Conservation (phyloP, 495 filamentous ascomycete species). For the Daldinia bambusicola region DNA sequence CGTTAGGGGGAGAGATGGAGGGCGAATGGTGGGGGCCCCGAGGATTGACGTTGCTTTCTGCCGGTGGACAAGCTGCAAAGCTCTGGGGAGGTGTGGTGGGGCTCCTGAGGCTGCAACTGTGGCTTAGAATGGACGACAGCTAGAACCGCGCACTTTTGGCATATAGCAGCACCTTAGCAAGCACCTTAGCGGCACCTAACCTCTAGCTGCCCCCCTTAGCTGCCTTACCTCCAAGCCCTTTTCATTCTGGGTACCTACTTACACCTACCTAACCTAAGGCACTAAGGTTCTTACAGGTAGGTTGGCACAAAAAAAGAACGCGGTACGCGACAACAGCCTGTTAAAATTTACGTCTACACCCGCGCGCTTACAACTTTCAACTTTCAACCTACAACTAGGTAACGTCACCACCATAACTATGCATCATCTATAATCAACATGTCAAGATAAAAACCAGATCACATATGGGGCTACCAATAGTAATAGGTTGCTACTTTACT, state of each 20-base stretch:
- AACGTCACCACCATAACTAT: conserved; percentile 27
- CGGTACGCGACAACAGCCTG: conserved; percentile 13
- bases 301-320: neutral
- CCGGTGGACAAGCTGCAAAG: conserved; percentile 33
- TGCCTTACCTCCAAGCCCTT: neutral
- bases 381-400: conserved; percentile 3
- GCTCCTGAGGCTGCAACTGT: conserved; percentile 29
- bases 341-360: conserved; percentile 26
- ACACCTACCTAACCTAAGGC: too few species aligned
- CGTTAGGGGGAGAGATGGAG: conserved; percentile 22
- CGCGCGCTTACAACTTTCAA: conserved; percentile 11
- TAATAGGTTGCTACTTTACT: neutral
- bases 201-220: neutral
- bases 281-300: conserved; percentile 1
- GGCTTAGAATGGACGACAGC: conserved; percentile 32
- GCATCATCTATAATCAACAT: conserved; percentile 21
- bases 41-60: conserved; percentile 41
- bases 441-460: conserved; percentile 17
- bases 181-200: neutral
- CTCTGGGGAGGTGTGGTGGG: conserved; percentile 19
- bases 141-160: too few species aligned
- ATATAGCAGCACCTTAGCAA: neutral
- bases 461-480: conserved; percentile 43
- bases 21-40: conserved; percentile 18
- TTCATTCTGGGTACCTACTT: neutral